Evolutionary conservation across 139 green algal species (phyloP), one percentile per base, ranked within the genome.

Genomic region (Astrephomene gubernaculifera): DNA sequence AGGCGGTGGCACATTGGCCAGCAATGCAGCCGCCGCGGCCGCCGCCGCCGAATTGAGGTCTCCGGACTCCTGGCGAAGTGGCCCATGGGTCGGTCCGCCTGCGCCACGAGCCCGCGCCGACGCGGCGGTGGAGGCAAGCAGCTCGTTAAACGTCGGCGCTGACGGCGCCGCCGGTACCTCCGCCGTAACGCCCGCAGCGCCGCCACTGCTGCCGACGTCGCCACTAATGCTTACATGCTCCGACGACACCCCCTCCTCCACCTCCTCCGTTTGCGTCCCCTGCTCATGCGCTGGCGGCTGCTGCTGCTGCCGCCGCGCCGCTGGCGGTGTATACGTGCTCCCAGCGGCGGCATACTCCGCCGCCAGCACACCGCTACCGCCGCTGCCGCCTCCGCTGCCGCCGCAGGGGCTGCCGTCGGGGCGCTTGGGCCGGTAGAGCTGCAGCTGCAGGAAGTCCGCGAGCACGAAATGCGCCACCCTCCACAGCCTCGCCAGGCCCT

Each of bases 391-490:
- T n/a, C n/a, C n/a, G n/a, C n/a, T n/a, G n/a, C n/a, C n/a, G n/a
- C n/a, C n/a, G n/a, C n/a, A n/a, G n/a, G n/a, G n/a, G n/a, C n/a
- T n/a, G 44, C 21, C n/a, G 2, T 57, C 71, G 7, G 82, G 69
- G 25, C 25, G 38, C 38, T 44, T 52, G 22, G 83, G 83, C 6
- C 52, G 72, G 52, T 85, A 57, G 14, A 89, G 84, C 67, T 87
- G 79, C 79, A 96, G 85, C 54, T 92, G 70, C 36, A 97, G 87
- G 53, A 95, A 96, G 86, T 96, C 92, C 17, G 72, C 87, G 22
- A 97, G 89, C 19, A 92, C 87, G 71, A 96, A 97, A 79, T 95
- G 90, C 0, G 93, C 94, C 31, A 97, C 95, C 19, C 95, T 90
- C 95, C 95, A 97, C 81, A 97, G 87, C 41, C 95, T 85, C 0